A percentile compares a stretch with the other conserved stretches of the same genome.
phyloP scores from a whole-genome alignment of 2,329 filamentous ascomycete genomes.

The Aspergillus proliferans region DNA sequence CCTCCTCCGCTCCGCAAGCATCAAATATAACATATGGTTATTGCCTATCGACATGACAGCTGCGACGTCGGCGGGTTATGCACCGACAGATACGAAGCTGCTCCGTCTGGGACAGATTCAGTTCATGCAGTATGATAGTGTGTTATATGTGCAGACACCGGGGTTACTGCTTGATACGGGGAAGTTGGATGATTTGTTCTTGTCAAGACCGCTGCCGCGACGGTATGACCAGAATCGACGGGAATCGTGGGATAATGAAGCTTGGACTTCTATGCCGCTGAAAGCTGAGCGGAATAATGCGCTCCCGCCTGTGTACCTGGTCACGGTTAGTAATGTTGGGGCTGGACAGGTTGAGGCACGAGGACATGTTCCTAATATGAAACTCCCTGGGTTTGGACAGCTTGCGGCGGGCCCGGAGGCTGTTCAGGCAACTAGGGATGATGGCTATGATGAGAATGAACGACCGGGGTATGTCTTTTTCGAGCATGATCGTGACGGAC shows the following conservation, averaged over 20 bases:
- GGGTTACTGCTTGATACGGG: conserved; percentile 34
- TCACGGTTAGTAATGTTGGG: conserved; percentile 33
- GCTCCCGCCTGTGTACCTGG: conserved; percentile 31
- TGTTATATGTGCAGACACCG: conserved; percentile 38
- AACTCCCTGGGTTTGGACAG: conserved; percentile 26
- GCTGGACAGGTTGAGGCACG: conserved; percentile 29
- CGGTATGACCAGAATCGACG: conserved; percentile 25
- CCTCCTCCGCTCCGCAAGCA: conserved; percentile 33
- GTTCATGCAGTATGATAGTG: conserved; percentile 39
- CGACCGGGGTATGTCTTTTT: conserved; percentile 37
- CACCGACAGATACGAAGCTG: conserved; percentile 30
- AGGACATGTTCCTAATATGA: conserved; percentile 31
- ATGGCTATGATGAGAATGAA: conserved; percentile 5
- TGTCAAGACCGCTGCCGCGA: conserved; percentile 27
- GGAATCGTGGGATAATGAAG: conserved; percentile 33
- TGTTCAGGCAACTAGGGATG: conserved; percentile 5
- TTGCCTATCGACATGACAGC: conserved; percentile 36
- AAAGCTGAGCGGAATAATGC: conserved; percentile 23
- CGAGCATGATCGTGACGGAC: conserved; percentile 29
- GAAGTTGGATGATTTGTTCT: conserved; percentile 34
- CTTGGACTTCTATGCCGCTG: conserved; percentile 33
- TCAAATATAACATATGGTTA: conserved; percentile 36
- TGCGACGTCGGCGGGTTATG: conserved; percentile 26
- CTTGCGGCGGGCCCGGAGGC: conserved; percentile 24
- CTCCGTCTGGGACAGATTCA: conserved; percentile 33